phyloP scores from a whole-genome alignment of 169 alveolate genomes.

The Fabrea salina region DNA sequence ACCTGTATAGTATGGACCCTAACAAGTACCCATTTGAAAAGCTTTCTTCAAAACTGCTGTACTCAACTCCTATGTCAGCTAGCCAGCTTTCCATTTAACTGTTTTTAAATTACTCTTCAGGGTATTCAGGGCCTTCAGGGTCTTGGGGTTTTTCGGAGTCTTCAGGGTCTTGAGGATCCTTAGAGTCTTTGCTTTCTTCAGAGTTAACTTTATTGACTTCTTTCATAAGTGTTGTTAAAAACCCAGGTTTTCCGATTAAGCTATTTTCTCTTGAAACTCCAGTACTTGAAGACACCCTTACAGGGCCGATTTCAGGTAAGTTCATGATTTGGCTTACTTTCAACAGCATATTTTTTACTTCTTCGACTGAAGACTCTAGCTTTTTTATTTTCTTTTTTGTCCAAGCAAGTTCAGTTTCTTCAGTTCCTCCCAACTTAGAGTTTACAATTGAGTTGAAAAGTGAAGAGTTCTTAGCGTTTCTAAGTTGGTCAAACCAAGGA shows the following conservation, averaged over 20 bases:
- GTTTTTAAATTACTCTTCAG: no score
- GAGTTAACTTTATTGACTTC: not conserved
- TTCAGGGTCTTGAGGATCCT: no score
- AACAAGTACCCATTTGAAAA: slow-evolving; percentile 81
- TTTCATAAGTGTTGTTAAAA: not conserved
- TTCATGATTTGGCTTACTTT: not conserved
- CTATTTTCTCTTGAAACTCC: not conserved
- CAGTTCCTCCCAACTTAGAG: not conserved
- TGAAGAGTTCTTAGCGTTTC: not conserved
- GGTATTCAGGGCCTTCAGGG: no score
- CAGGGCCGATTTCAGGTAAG: not conserved
- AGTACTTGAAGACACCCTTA: not conserved
- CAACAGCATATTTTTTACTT: not conserved
- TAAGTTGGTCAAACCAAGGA: not conserved
- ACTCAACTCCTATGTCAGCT: slow-evolving; percentile 31
- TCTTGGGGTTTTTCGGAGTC: no score
- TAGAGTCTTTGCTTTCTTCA: no score
- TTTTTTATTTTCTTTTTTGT: not conserved
- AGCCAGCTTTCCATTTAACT: slow-evolving; percentile 16
- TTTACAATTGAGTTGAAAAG: not conserved
- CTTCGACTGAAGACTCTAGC: not conserved
- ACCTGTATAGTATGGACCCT: slow-evolving; percentile 77
- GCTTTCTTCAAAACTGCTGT: slow-evolving; percentile 73
- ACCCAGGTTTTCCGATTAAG: not conserved
- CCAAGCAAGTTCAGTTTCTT: not conserved